Conservation (phyloP, 129 eudicot genomes). For the Flaveria ramosissima region DNA sequence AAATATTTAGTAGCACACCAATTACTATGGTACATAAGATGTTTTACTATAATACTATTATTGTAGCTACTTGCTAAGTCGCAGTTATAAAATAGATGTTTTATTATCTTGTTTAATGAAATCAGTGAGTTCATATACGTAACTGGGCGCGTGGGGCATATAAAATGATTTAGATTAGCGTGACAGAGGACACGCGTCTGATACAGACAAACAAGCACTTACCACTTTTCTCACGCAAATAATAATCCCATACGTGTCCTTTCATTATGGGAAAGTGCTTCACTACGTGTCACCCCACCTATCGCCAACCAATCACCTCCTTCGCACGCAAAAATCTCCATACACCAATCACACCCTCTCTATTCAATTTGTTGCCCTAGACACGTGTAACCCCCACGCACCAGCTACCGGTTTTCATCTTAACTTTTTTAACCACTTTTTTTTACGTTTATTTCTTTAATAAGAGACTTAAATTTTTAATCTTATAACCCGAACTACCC, state of each 20-base stretch:
- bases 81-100: too few relatives aligned
- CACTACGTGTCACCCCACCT: conserved; percentile 33
- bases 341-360: conserved; percentile 39
- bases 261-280: conserved; percentile 36
- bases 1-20: too few relatives aligned
- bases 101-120: neutral
- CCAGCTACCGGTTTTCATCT: conserved; percentile 24
- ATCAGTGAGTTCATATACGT: neutral
- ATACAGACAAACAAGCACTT: conserved; percentile 40
- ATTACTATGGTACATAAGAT: too few relatives aligned
- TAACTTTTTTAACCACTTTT: too few relatives aligned
- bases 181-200: conserved; percentile 55
- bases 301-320: conserved; percentile 25
- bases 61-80: too few relatives aligned
- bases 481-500: too few relatives aligned
- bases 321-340: conserved; percentile 44
- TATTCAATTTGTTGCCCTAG: conserved; percentile 41
- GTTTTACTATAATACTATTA: too few relatives aligned
- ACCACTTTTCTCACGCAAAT: conserved; percentile 41
- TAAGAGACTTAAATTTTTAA: too few relatives aligned
- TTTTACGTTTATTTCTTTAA: too few relatives aligned
- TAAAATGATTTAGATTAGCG: neutral
- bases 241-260: conserved; percentile 47
- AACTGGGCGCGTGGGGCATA: conserved; percentile 23
- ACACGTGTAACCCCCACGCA: conserved; percentile 53